Percentiles rank a stretch among this genome's conserved stretches.
phyloP scores from a whole-genome alignment of 1,284 basidiomycete species.

The Apiotrichum gamsii region DNA sequence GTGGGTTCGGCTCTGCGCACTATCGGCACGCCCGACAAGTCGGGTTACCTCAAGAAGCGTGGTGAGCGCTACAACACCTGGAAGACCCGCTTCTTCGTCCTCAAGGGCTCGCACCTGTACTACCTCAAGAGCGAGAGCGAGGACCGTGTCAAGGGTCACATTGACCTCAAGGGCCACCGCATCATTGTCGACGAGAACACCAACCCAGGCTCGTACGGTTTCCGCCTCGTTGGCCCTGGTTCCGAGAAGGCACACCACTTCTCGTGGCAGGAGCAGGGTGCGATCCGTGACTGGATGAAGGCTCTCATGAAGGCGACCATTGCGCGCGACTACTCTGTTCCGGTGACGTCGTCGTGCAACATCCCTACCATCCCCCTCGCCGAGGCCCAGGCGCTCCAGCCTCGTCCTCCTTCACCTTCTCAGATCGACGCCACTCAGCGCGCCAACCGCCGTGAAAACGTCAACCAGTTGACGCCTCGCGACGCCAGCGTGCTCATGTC shows the following conservation, averaged over 20 bases:
- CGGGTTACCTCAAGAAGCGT: conserved; percentile 93
- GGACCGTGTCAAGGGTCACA: conserved; percentile 89
- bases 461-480: conserved; percentile 78
- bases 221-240: conserved; percentile 81
- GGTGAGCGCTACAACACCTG: conserved; percentile 88
- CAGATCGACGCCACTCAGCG: conserved; percentile 83
- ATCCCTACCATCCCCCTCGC: conserved; percentile 92
- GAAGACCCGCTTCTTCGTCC: conserved; percentile 89
- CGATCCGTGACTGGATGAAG: conserved; percentile 98
- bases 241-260: conserved; percentile 81
- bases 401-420: conserved; percentile 85
- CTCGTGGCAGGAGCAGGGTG: conserved; percentile 75
- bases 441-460: conserved; percentile 77
- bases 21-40: conserved; percentile 79
- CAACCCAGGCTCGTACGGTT: conserved; percentile 88
- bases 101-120: conserved; percentile 87
- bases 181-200: conserved; percentile 88
- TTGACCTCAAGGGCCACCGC: conserved; percentile 87
- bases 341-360: conserved; percentile 94
- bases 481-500: conserved; percentile 67
- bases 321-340: conserved; percentile 79
- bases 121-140: conserved; percentile 71
- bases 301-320: conserved; percentile 99
- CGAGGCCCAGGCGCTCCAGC: conserved; percentile 92
- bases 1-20: conserved; percentile 61